Evolutionary conservation across 106 monocot species (phyloP).

Genomic region (Alisma plantagoaquatica): DNA sequence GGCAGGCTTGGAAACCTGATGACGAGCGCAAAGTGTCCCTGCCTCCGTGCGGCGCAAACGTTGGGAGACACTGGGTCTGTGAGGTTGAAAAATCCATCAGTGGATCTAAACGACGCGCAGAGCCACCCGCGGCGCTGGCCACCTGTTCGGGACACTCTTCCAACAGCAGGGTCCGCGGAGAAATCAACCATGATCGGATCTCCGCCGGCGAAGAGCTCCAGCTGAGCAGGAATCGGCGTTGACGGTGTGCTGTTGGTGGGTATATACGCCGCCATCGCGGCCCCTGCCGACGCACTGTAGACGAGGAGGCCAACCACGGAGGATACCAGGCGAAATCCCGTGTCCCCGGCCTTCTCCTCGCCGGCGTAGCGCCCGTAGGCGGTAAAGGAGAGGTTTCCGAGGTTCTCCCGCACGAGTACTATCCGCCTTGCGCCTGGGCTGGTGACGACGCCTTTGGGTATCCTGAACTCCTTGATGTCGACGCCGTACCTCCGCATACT

Average conservation of each 20-base stretch:
- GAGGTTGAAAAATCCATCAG: slow-evolving; percentile 26
- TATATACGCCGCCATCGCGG: neutral
- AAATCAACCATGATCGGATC: slow-evolving; percentile 41
- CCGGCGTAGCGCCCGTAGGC: slow-evolving; percentile 12
- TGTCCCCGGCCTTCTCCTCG: too few species aligned
- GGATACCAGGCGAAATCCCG: slow-evolving; percentile 32
- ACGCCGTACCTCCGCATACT: slow-evolving; percentile 38
- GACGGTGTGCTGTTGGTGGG: neutral
- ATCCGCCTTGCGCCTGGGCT: slow-evolving; percentile 27
- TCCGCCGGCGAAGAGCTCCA: slow-evolving; percentile 13
- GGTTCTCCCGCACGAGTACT: slow-evolving; percentile 25
- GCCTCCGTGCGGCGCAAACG: slow-evolving; percentile 20
- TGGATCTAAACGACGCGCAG: neutral
- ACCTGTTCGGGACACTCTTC: too few species aligned
- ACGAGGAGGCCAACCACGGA: slow-evolving; percentile 43
- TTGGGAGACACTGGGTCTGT: neutral
- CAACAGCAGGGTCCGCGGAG: too few species aligned
- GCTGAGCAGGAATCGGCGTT: neutral
- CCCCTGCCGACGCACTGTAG: too few species aligned
- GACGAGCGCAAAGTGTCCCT: slow-evolving; percentile 43
- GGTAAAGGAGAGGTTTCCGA: slow-evolving; percentile 36
- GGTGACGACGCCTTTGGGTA: slow-evolving; percentile 25
- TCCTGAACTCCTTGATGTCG: slow-evolving; percentile 21
- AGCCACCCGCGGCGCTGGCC: too few species aligned
- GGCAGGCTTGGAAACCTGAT: neutral